These are phyloP conservation scores for Sporothrix inflata DNA, from an alignment of 2,329 filamentous ascomycete species.

Conservation along the genomic window DNA sequence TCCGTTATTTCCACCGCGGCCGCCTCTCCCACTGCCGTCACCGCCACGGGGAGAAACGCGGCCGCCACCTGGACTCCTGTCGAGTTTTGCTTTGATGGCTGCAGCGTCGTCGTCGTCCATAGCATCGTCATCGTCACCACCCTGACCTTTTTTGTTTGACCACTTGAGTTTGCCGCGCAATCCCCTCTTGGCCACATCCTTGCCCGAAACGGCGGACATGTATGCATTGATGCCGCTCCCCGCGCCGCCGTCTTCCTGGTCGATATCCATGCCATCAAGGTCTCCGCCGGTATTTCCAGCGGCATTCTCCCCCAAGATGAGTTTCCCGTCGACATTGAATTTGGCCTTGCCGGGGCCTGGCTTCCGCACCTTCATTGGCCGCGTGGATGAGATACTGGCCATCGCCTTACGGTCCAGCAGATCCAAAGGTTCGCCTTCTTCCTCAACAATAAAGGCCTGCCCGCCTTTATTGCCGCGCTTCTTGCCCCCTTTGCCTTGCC, in stretches of 20 bases:
- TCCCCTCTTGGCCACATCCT: conserved; percentile 66
- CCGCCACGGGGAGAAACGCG: conserved; percentile 36
- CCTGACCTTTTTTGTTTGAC: conserved; percentile 61
- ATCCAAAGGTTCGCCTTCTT: conserved; percentile 93
- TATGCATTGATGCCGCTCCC: conserved; percentile 68
- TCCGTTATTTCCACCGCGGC: conserved; percentile 39
- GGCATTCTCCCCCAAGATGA: conserved; percentile 64
- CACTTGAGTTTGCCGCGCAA: conserved; percentile 72
- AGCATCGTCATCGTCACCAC: conserved; percentile 52
- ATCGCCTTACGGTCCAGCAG: conserved; percentile 86
- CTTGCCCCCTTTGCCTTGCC: conserved; percentile 41
- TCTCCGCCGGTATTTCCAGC: conserved; percentile 55
- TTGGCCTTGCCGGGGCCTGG: conserved; percentile 58
- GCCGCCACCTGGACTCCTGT: conserved; percentile 37
- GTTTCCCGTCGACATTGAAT: conserved; percentile 76
- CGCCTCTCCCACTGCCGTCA: conserved; percentile 43
- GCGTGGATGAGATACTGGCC: conserved; percentile 90
- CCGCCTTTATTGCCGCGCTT: conserved; percentile 60
- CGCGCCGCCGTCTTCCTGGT: conserved; percentile 44
- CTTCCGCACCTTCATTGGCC: conserved; percentile 63
- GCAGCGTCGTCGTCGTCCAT: conserved; percentile 58
- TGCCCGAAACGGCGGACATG: conserved; percentile 69
- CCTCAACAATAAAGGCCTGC: conserved; percentile 87
- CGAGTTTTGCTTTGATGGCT: conserved; percentile 44
- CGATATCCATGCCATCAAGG: conserved; percentile 64